A percentile compares a stretch with the other conserved stretches of the same genome.
These are phyloP conservation scores for Phytomonas serpens DNA, from an alignment of 208 protist genomes.

Conservation along the genomic window DNA sequence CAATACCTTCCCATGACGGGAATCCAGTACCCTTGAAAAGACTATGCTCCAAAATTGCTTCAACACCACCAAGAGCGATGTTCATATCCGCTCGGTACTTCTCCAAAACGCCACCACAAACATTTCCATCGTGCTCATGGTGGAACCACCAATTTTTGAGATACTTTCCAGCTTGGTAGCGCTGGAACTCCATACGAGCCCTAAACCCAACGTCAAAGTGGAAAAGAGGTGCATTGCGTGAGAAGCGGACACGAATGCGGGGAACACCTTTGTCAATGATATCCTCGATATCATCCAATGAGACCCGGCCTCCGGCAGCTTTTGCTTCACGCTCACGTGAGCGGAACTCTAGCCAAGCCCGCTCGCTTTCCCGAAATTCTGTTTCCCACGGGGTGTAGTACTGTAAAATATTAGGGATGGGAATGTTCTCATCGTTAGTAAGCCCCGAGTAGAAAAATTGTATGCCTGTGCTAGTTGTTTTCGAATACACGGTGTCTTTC, in stretches of 20 bases:
- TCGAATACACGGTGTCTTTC: slow-evolving; percentile 96
- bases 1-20: slow-evolving; percentile 99
- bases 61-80: slow-evolving; percentile 99
- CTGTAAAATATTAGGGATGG: slow-evolving; percentile 99
- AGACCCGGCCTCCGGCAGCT: slow-evolving; percentile 95
- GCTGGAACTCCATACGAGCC: slow-evolving; percentile 98
- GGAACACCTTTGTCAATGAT: slow-evolving; percentile 99
- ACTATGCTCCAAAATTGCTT: slow-evolving; percentile 99
- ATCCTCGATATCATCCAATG: slow-evolving; percentile 99
- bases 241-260: slow-evolving; percentile 99
- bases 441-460: slow-evolving; percentile 99
- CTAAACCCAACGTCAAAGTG: slow-evolving; percentile 99
- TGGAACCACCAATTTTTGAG: slow-evolving; percentile 99
- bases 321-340: slow-evolving; percentile 97
- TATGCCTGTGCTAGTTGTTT: slow-evolving; percentile 97
- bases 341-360: slow-evolving; percentile 99
- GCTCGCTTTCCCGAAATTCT: slow-evolving; percentile 99
- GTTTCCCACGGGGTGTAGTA: slow-evolving; percentile 99
- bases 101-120: slow-evolving; percentile 98
- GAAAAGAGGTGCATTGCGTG: slow-evolving; percentile 99
- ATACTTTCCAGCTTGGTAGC: slow-evolving; percentile 96
- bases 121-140: slow-evolving; percentile 98
- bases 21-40: slow-evolving; percentile 99
- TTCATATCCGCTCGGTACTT: slow-evolving; percentile 99
- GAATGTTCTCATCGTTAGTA: slow-evolving; percentile 97